These are phyloP conservation scores for Moesziomyces sp. DNA, from an alignment of 1,284 basidiomycete species.

Conservation along the genomic window DNA sequence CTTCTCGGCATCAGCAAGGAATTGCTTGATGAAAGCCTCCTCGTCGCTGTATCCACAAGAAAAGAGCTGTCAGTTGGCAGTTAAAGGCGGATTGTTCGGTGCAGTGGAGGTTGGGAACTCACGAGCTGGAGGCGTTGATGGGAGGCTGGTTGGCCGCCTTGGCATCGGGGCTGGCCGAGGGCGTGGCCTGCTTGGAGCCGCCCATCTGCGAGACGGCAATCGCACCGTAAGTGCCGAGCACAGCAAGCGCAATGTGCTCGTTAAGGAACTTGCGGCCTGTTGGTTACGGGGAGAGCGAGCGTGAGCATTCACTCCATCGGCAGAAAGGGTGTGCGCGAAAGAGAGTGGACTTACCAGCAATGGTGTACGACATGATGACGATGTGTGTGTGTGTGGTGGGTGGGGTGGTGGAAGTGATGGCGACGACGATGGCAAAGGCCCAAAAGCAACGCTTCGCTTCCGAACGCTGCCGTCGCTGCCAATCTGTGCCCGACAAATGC, in stretches of 20 bases:
- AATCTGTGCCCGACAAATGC: neutral
- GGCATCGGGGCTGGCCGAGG: slow-evolving; percentile 26
- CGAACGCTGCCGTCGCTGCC: slow-evolving; percentile 5
- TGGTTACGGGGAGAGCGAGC: no score
- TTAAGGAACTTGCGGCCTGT: slow-evolving; percentile 61
- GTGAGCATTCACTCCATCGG: no score
- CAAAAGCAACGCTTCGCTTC: slow-evolving; percentile 16
- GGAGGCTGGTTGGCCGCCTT: slow-evolving; percentile 41
- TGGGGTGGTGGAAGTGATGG: slow-evolving; percentile 5
- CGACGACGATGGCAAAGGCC: neutral
- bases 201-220: slow-evolving; percentile 40
- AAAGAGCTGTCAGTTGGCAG: no score
- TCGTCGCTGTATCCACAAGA: slow-evolving; percentile 50
- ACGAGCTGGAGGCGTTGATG: slow-evolving; percentile 60
- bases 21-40: slow-evolving; percentile 67
- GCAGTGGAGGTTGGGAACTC: slow-evolving; percentile 15
- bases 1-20: slow-evolving; percentile 62
- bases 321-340: no score
- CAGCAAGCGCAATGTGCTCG: slow-evolving; percentile 63
- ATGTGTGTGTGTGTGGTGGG: slow-evolving; percentile 1
- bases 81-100: no score
- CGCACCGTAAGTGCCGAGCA: slow-evolving; percentile 53
- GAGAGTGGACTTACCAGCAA: slow-evolving; percentile 51
- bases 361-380: slow-evolving; percentile 62
- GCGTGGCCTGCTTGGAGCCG: slow-evolving; percentile 35